phyloP scores from a whole-genome alignment of 2,329 filamentous ascomycete genomes.

The Paecilomyces sp. region DNA sequence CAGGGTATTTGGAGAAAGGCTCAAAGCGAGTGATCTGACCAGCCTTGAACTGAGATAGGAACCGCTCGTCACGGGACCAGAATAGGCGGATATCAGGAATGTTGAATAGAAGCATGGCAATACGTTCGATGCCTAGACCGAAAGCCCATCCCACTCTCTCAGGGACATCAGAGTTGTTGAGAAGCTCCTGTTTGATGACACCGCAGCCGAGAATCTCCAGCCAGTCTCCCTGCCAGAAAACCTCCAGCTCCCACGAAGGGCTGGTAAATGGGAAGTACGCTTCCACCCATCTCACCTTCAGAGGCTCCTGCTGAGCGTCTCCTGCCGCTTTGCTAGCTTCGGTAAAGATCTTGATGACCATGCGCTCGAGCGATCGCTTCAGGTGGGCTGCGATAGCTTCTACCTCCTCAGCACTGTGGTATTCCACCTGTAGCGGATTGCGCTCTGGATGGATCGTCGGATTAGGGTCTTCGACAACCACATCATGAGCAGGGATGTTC shows the following conservation, averaged over 20 bases:
- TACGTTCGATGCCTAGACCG: conserved; percentile 84
- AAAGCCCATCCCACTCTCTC: conserved; percentile 88
- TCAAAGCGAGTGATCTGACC: conserved; percentile 58
- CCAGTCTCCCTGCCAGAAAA: conserved; percentile 92
- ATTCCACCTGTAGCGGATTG: conserved; percentile 71
- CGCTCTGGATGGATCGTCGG: conserved; percentile 67
- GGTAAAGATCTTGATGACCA: conserved; percentile 84
- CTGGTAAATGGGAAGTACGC: conserved; percentile 97
- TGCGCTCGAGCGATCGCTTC: conserved; percentile 79
- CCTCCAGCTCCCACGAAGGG: conserved; percentile 92
- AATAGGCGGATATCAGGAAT: conserved; percentile 96
- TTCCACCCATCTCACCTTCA: conserved; percentile 89
- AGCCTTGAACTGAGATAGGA: conserved; percentile 71
- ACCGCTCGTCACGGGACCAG: conserved; percentile 81
- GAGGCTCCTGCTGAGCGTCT: conserved; percentile 55
- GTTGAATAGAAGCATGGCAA: conserved; percentile 94
- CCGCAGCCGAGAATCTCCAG: conserved; percentile 93
- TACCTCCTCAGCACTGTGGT: conserved; percentile 69
- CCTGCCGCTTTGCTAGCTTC: conserved; percentile 63
- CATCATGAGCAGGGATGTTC: conserved; percentile 62
- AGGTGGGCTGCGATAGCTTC: conserved; percentile 78
- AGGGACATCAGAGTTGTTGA: conserved; percentile 68
- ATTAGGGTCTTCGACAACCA: conserved; percentile 77
- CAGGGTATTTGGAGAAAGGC: conserved; percentile 86
- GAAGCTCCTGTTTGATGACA: conserved; percentile 74